These are phyloP conservation scores for Leccinum uliginosum DNA, from an alignment of 768 basidiomycete species.

Conservation along the genomic window DNA sequence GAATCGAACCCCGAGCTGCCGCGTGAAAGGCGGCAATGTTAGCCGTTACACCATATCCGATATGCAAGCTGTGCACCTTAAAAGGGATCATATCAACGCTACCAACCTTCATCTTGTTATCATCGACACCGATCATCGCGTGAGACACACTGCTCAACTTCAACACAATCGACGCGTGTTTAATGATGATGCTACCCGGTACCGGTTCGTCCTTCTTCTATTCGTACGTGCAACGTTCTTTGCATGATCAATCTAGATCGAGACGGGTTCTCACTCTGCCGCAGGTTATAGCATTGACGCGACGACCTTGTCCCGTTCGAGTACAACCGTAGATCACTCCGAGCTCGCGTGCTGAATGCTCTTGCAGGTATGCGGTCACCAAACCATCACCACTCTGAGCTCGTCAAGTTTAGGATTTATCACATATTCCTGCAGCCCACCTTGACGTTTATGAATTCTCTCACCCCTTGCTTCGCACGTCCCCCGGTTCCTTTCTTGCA, in stretches of 20 bases:
- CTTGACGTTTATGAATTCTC: not conserved
- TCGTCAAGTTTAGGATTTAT: not conserved
- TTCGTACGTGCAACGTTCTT: not conserved
- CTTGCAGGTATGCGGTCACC: not conserved
- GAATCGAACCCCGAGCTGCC: slow-evolving; percentile 39
- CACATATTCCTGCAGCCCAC: not conserved
- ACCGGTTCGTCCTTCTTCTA: not conserved
- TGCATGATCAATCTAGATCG: not conserved
- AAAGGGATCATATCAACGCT: not conserved
- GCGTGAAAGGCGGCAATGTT: slow-evolving; percentile 64
- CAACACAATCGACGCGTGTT: not conserved
- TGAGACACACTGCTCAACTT: not conserved
- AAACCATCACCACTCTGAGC: not conserved
- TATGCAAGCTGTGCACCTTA: not conserved
- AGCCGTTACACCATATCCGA: slow-evolving; percentile 64
- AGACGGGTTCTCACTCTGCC: not conserved
- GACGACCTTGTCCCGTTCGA: no score
- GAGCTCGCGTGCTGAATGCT: not conserved
- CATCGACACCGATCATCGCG: not conserved
- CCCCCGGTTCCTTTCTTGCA: not conserved
- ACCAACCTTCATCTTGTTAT: not conserved
- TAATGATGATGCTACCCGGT: not conserved
- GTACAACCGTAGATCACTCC: not conserved
- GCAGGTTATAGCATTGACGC: not conserved
- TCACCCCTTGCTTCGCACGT: not conserved